A percentile compares a stretch with the other conserved stretches of the same genome.
phyloP scores from a whole-genome alignment of 306 rosid genomes.

The Canavalia ensiformis region DNA sequence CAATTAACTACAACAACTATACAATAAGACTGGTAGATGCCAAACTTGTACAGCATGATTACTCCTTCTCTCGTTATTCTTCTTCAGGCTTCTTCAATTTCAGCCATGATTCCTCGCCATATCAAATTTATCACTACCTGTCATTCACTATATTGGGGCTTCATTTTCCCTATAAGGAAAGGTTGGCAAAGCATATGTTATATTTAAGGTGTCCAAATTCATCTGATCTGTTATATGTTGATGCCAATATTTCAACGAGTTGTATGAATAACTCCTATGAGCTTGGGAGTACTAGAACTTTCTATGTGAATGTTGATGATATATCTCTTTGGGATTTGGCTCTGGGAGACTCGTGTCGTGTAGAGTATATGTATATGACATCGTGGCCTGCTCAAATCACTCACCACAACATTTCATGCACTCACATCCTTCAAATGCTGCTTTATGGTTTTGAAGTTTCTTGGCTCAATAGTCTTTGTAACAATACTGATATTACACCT shows the following conservation, averaged over 20 bases:
- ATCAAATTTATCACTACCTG: neutral
- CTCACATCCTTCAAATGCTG: neutral
- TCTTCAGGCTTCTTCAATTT: slow-evolving; percentile 28
- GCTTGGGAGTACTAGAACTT: too few relatives aligned
- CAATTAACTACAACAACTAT: slow-evolving; percentile 45
- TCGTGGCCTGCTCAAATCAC: neutral
- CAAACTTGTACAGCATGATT: neutral
- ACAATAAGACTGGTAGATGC: slow-evolving; percentile 54
- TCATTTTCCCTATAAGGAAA: too few relatives aligned
- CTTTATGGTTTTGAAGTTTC: slow-evolving; percentile 27
- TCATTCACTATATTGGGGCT: too few relatives aligned
- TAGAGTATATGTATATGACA: slow-evolving; percentile 20
- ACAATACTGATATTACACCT: neutral
- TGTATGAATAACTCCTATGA: too few relatives aligned
- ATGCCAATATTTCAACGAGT: too few relatives aligned
- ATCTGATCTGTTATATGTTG: neutral
- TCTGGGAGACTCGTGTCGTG: slow-evolving; percentile 11
- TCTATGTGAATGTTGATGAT: too few relatives aligned
- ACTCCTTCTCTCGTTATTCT: neutral
- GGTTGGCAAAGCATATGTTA: neutral
- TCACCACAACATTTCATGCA: neutral
- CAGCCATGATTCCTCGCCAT: neutral
- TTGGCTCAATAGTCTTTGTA: neutral
- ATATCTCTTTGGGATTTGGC: neutral
- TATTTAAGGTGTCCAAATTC: neutral